Conservation (phyloP, 2,329 filamentous ascomycete species). For the Dothideomycetes sp. region DNA sequence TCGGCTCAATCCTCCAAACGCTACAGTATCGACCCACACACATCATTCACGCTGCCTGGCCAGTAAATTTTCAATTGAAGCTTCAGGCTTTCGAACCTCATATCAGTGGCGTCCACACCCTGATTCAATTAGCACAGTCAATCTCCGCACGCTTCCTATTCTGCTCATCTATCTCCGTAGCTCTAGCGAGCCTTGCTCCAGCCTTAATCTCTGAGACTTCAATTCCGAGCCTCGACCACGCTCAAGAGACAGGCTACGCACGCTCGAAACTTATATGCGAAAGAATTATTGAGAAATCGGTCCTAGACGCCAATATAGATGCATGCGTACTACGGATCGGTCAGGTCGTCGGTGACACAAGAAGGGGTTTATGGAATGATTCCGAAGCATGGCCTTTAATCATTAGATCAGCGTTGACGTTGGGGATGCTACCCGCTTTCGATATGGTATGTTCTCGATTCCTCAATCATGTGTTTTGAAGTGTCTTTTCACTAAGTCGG, state of each 20-base stretch:
- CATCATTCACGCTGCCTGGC: conserved; percentile 45
- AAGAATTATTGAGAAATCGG: conserved; percentile 12
- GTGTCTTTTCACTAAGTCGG: not conserved
- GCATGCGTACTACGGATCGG: conserved; percentile 27
- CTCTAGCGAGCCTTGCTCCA: not conserved
- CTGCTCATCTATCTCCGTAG: conserved; percentile 42
- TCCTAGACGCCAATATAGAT: conserved; percentile 15
- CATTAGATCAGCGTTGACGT: conserved; percentile 36
- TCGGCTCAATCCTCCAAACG: not conserved
- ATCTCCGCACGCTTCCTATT: conserved; percentile 35
- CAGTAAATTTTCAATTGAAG: conserved; percentile 47
- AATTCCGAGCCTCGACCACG: conserved; percentile 14
- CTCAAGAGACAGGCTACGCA: conserved; percentile 17
- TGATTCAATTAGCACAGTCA: conserved; percentile 7
- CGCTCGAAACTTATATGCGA: conserved; percentile 18
- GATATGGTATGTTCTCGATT: conserved; percentile 24
- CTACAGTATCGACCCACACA: conserved; percentile 28
- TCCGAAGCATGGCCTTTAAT: conserved; percentile 43
- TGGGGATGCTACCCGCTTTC: conserved; percentile 38
- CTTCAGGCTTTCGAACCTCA: conserved; percentile 42
- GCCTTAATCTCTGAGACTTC: conserved; percentile 10
- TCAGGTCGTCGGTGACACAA: conserved; percentile 42
- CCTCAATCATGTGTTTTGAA: not conserved
- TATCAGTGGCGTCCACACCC: conserved; percentile 32
- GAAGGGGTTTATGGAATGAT: conserved; percentile 39